Evolutionary conservation across 2,329 filamentous ascomycete species (phyloP).

Genomic region (Stemphylium lycopersici): DNA sequence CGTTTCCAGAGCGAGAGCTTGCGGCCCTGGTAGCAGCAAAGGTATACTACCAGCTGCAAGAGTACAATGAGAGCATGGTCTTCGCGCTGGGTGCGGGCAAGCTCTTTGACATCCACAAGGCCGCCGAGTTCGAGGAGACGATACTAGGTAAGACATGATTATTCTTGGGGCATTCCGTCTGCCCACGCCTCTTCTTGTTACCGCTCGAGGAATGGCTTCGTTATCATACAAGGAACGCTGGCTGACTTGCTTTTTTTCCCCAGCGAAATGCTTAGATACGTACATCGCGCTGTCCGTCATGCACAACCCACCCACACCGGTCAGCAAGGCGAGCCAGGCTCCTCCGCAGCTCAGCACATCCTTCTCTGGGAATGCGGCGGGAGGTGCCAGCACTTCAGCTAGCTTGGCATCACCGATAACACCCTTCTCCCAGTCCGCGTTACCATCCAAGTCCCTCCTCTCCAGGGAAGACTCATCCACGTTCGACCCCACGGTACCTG

Average conservation of each 20-base stretch:
- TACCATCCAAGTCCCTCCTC: constrained; percentile 94
- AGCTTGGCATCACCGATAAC: constrained; percentile 84
- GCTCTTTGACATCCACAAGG: constrained; percentile 88
- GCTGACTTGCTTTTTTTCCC: constrained; percentile 25
- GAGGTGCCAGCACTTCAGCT: constrained; percentile 69
- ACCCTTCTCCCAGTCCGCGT: constrained; percentile 90
- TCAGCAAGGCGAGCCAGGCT: constrained; percentile 56
- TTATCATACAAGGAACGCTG: background rate
- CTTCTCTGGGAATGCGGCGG: constrained; percentile 71
- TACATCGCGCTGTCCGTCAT: constrained; percentile 83
- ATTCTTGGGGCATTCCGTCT: background rate
- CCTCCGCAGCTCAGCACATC: constrained; percentile 78
- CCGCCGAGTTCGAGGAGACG: constrained; percentile 96
- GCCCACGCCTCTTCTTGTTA: background rate
- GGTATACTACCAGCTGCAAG: constrained; percentile 98
- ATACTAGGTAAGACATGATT: constrained; percentile 72
- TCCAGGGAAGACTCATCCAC: constrained; percentile 75
- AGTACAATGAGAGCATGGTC: constrained; percentile 99
- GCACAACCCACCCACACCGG: constrained; percentile 59
- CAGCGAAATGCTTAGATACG: constrained; percentile 93
- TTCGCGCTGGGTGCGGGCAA: constrained; percentile 95
- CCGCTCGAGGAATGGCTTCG: background rate
- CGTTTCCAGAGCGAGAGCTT: constrained; percentile 90
- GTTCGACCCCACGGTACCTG: constrained; percentile 62
- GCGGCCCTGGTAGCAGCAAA: constrained; percentile 95